A percentile compares a stretch with the other conserved stretches of the same genome.
Evolutionary conservation across 2,329 filamentous ascomycete species (phyloP).

Genomic region (Beauveria caledonica): DNA sequence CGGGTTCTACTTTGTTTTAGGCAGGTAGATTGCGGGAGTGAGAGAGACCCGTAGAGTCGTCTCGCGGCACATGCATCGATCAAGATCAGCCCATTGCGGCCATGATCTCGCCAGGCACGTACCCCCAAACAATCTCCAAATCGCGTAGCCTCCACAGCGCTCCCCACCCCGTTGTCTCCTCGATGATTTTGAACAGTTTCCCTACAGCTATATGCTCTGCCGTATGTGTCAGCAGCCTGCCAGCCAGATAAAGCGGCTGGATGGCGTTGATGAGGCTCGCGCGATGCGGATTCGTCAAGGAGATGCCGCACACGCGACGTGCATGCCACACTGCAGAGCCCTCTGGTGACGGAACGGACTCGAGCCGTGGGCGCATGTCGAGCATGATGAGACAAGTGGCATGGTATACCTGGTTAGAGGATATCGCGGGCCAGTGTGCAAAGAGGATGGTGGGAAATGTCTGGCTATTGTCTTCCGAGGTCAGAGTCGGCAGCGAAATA

Average conservation of each 20-base stretch:
- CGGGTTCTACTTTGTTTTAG: too few species aligned
- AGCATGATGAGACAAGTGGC: constrained; percentile 41
- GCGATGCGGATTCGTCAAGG: constrained; percentile 39
- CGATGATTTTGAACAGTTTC: constrained; percentile 34
- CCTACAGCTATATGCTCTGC: constrained; percentile 26
- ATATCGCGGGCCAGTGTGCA: constrained; percentile 40
- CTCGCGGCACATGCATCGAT: too few species aligned
- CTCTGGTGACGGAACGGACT: constrained; percentile 16
- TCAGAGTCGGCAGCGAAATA: constrained; percentile 26
- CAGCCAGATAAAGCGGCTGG: constrained; percentile 43
- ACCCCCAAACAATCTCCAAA: constrained; percentile 31
- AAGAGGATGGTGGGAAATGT: constrained; percentile 41
- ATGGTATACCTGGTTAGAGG: constrained; percentile 44
- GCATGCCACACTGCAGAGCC: constrained; percentile 37
- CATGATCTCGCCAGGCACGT: constrained; percentile 11
- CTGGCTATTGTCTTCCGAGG: constrained; percentile 18
- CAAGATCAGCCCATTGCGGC: neutral
- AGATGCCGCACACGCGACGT: constrained; percentile 42
- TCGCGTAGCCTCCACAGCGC: constrained; percentile 41
- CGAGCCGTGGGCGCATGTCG: constrained; percentile 29
- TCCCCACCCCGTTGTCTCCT: constrained; percentile 40
- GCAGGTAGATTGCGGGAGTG: too few species aligned
- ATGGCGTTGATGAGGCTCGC: constrained; percentile 45
- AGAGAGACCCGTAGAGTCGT: too few species aligned
- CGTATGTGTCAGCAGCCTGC: constrained; percentile 37